Percentiles rank a stretch among this genome's conserved stretches.
phyloP scores from a whole-genome alignment of 2,329 filamentous ascomycete genomes.

The Calonectria multiphialidica region DNA sequence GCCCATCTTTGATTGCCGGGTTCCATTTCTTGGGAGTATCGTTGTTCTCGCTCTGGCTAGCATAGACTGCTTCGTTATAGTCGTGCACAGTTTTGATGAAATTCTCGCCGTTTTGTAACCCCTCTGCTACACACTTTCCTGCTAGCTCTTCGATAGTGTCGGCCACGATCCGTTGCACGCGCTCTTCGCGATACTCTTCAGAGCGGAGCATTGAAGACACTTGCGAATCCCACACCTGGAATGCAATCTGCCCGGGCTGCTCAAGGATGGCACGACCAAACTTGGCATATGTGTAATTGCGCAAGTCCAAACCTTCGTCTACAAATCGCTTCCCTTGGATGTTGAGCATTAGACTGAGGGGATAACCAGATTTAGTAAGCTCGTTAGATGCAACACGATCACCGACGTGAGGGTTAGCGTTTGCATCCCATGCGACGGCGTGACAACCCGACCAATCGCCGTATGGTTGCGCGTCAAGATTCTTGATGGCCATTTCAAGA shows the following conservation, averaged over 20 bases:
- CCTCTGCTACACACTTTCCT: conserved; percentile 57
- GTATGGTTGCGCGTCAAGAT: conserved; percentile 61
- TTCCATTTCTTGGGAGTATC: conserved; percentile 61
- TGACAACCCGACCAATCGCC: conserved; percentile 77
- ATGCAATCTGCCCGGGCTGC: conserved; percentile 70
- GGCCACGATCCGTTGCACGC: conserved; percentile 65
- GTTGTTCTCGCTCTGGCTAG: conserved; percentile 56
- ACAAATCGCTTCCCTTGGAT: conserved; percentile 70
- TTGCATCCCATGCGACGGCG: conserved; percentile 74
- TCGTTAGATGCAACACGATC: conserved; percentile 73
- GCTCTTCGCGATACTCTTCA: conserved; percentile 73
- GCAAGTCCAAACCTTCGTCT: conserved; percentile 73
- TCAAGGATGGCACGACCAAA: conserved; percentile 72
- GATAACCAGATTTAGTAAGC: conserved; percentile 78
- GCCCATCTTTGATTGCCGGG: conserved; percentile 70
- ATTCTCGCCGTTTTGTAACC: conserved; percentile 56
- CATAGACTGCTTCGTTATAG: conserved; percentile 69
- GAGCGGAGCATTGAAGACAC: conserved; percentile 64
- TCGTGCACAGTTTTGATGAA: conserved; percentile 66
- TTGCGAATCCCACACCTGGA: conserved; percentile 73
- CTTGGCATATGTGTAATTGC: conserved; percentile 77
- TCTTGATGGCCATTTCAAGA: conserved; percentile 64
- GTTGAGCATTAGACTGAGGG: conserved; percentile 76
- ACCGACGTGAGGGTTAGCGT: conserved; percentile 66
- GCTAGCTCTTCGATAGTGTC: conserved; percentile 67